phyloP scores from a whole-genome alignment of 495 filamentous ascomycete species.

The Oleoguttula mirabilis region DNA sequence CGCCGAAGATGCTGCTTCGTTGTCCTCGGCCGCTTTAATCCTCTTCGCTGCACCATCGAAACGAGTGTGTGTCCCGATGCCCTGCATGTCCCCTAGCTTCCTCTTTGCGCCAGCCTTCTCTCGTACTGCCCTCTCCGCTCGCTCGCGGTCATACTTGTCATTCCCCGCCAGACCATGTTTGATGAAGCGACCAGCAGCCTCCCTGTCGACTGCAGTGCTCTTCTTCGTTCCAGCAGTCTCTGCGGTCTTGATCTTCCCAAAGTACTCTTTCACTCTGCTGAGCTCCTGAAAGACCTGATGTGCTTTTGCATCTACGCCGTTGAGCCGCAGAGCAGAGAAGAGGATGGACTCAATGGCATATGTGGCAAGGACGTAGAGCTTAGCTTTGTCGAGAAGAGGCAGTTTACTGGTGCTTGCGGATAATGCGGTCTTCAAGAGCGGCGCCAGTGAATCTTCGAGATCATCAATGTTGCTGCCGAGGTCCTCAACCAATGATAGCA shows the following conservation, averaged over 20 bases:
- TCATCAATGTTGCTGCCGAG: constrained; percentile 67
- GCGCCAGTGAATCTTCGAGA: constrained; percentile 58
- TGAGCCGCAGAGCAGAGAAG: constrained; percentile 64
- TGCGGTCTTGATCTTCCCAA: constrained; percentile 72
- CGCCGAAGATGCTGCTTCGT: background rate
- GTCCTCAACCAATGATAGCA: constrained; percentile 42
- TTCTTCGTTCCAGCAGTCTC: constrained; percentile 38
- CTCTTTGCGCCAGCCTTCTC: constrained; percentile 10
- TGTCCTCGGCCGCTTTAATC: constrained; percentile 5
- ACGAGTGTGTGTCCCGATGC: constrained; percentile 11
- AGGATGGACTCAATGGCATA: constrained; percentile 88
- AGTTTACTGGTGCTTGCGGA: constrained; percentile 60
- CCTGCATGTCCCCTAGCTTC: constrained; percentile 8
- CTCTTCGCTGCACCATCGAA: constrained; percentile 15
- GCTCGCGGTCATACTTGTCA: constrained; percentile 42
- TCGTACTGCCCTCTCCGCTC: constrained; percentile 35
- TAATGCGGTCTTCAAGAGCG: constrained; percentile 51
- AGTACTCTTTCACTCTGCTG: constrained; percentile 74
- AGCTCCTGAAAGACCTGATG: constrained; percentile 81
- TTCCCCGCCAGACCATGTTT: constrained; percentile 65
- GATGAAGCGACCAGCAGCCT: constrained; percentile 69
- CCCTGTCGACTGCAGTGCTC: constrained; percentile 57
- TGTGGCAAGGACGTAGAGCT: constrained; percentile 69
- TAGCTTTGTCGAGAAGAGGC: constrained; percentile 84
- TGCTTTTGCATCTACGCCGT: constrained; percentile 64